phyloP scores from a whole-genome alignment of 495 filamentous ascomycete genomes.

The Penicillium macrosclerotiorum region DNA sequence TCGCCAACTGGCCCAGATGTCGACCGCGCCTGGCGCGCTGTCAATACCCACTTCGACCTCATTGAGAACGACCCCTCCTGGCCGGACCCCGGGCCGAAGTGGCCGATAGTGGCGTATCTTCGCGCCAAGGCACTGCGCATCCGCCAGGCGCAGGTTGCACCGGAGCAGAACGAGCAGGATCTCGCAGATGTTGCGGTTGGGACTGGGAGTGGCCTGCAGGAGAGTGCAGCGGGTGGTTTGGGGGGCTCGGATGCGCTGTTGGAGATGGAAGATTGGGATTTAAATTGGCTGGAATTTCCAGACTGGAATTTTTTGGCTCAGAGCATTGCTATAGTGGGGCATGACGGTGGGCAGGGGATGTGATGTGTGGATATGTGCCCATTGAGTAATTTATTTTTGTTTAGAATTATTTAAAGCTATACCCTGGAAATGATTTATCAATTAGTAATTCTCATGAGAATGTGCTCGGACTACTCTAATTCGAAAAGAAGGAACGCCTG shows the following conservation, averaged over 20 bases:
- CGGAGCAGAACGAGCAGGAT: not conserved
- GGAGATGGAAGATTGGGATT: constrained; percentile 20
- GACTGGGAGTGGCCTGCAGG: not conserved
- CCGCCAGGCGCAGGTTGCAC: constrained; percentile 10
- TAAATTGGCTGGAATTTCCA: constrained; percentile 18
- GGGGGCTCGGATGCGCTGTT: constrained; percentile 3
- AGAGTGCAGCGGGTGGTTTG: not conserved
- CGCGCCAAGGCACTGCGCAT: constrained; percentile 25
- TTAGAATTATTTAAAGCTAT: too few species aligned
- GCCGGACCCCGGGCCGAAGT: constrained; percentile 16
- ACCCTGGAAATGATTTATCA: too few species aligned
- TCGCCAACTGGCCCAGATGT: constrained; percentile 15
- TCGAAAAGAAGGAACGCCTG: too few species aligned
- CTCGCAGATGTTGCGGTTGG: not conserved
- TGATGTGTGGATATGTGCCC: too few species aligned
- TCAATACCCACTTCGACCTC: constrained; percentile 21
- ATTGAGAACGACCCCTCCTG: constrained; percentile 10
- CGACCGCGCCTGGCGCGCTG: constrained; percentile 19
- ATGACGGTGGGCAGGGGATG: not conserved
- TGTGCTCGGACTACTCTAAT: too few species aligned
- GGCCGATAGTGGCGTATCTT: constrained; percentile 19
- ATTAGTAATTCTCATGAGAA: too few species aligned
- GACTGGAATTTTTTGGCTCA: constrained; percentile 25
- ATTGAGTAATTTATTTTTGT: too few species aligned
- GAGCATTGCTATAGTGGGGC: constrained; percentile 15